These are phyloP conservation scores for Cadophora gregata DNA, from an alignment of 2,329 filamentous ascomycete species.

Conservation along the genomic window DNA sequence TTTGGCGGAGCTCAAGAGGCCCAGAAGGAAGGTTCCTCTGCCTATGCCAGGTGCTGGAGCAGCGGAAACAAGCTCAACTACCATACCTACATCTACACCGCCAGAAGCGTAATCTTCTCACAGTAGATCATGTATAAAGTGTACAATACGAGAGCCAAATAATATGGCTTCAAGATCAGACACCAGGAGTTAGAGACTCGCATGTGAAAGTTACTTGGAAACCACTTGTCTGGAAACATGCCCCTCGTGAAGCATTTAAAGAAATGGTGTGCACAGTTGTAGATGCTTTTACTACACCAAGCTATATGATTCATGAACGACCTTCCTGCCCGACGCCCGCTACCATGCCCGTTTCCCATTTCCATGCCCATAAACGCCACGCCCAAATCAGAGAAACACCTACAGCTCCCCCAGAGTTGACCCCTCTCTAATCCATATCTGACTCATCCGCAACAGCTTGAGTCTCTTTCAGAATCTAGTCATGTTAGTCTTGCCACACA, in stretches of 20 bases:
- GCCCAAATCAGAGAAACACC: neutral
- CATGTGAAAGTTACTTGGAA: neutral
- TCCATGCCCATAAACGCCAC: slow-evolving; percentile 5
- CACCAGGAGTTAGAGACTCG: neutral
- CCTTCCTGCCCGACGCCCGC: slow-evolving; percentile 6
- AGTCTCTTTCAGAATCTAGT: slow-evolving; percentile 44
- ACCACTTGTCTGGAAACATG: neutral
- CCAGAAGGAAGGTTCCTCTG: slow-evolving; percentile 59
- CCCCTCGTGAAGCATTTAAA: neutral
- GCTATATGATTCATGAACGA: neutral
- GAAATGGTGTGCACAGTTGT: neutral
- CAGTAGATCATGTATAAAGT: slow-evolving; percentile 15
- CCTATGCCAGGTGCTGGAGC: slow-evolving; percentile 19
- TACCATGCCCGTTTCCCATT: neutral
- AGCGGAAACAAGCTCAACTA: slow-evolving; percentile 22
- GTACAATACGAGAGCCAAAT: slow-evolving; percentile 14
- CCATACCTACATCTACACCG: slow-evolving; percentile 38
- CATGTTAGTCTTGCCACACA: slow-evolving; percentile 21
- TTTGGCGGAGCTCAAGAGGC: slow-evolving; percentile 80
- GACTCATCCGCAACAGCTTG: slow-evolving; percentile 31
- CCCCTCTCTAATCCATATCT: slow-evolving; percentile 18
- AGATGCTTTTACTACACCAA: neutral
- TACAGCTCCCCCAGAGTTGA: neutral
- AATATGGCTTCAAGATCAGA: neutral
- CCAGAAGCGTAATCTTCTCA: slow-evolving; percentile 34